A percentile compares a stretch with the other conserved stretches of the same genome.
These are phyloP conservation scores for Xylaria flabelliformis DNA, from an alignment of 495 filamentous ascomycete genomes.

Conservation along the genomic window DNA sequence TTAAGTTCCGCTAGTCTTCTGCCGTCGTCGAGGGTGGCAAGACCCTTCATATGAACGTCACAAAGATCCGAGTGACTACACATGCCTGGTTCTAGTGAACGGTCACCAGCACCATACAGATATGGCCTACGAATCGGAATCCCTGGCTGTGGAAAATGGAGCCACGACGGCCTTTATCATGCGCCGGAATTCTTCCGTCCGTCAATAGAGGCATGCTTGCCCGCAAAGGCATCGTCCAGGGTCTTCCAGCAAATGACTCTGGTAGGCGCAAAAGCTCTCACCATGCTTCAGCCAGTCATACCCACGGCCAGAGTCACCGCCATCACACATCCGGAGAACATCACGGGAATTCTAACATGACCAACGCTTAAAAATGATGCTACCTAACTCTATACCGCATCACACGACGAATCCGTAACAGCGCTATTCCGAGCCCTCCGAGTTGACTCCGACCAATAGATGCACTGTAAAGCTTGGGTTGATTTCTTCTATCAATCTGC, in stretches of 20 bases:
- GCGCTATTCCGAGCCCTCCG: too few species aligned
- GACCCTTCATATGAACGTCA: constrained; percentile 90
- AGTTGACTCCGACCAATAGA: too few species aligned
- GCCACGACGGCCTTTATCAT: constrained; percentile 97
- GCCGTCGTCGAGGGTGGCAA: constrained; percentile 92
- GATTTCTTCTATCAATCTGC: too few species aligned
- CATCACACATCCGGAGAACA: too few species aligned
- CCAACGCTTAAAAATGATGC: too few species aligned
- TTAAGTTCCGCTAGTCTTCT: constrained; percentile 73
- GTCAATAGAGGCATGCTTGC: constrained; percentile 93
- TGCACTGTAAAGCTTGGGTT: too few species aligned
- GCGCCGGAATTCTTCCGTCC: constrained; percentile 96
- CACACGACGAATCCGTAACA: too few species aligned
- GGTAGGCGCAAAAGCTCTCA: constrained; percentile 56
- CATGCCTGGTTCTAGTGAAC: constrained; percentile 93
- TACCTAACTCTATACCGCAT: too few species aligned
- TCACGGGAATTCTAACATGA: too few species aligned
- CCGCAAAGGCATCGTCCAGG: constrained; percentile 85
- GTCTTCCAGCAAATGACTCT: constrained; percentile 70
- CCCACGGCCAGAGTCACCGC: constrained; percentile 41
- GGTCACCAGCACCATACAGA: constrained; percentile 95
- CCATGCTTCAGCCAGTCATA: constrained; percentile 49
- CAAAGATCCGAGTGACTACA: constrained; percentile 73
- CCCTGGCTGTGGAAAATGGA: constrained; percentile 88
- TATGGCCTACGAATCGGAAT: constrained; percentile 75